phyloP scores from a whole-genome alignment of 202 grass and related monocot genomes.

The Setaria italica region DNA sequence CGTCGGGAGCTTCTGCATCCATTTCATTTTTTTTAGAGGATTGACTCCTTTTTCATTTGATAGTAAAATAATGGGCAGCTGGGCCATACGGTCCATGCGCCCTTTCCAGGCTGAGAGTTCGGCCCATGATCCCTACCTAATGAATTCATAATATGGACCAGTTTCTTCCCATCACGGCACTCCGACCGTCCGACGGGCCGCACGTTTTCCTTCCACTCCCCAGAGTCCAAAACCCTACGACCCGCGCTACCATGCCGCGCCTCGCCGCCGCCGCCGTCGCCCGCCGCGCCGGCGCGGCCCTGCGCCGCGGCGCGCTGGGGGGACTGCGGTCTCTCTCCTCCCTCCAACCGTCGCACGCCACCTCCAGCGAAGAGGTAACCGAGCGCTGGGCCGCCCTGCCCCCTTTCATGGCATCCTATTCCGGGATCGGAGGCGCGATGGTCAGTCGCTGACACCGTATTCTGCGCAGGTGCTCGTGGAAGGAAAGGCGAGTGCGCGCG shows the following conservation, averaged over 20 bases:
- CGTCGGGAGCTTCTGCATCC: too few species aligned
- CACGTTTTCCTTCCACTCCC: neutral
- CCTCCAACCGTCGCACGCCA: slow-evolving; percentile 24
- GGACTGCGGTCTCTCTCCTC: slow-evolving; percentile 30
- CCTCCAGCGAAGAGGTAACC: slow-evolving; percentile 52
- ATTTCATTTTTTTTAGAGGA: too few species aligned
- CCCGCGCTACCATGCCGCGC: slow-evolving; percentile 44
- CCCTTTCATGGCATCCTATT: neutral
- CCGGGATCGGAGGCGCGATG: neutral
- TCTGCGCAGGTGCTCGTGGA: slow-evolving; percentile 73
- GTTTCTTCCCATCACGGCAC: slow-evolving; percentile 10
- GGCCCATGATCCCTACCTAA: too few species aligned
- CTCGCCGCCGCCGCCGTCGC: slow-evolving; percentile 53
- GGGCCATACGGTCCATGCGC: too few species aligned
- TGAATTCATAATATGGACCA: too few species aligned
- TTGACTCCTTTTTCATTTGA: too few species aligned
- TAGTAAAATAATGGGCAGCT: too few species aligned
- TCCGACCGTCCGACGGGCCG: neutral
- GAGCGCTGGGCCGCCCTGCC: neutral
- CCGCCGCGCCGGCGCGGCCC: slow-evolving; percentile 49
- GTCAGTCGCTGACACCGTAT: neutral
- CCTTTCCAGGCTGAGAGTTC: too few species aligned
- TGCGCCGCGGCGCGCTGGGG: neutral
- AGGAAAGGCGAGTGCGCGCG: slow-evolving; percentile 74
- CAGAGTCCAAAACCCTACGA: slow-evolving; percentile 47